Evolutionary conservation across 371 early-diverging fungal species (phyloP).

Genomic region (Mucor sp.): DNA sequence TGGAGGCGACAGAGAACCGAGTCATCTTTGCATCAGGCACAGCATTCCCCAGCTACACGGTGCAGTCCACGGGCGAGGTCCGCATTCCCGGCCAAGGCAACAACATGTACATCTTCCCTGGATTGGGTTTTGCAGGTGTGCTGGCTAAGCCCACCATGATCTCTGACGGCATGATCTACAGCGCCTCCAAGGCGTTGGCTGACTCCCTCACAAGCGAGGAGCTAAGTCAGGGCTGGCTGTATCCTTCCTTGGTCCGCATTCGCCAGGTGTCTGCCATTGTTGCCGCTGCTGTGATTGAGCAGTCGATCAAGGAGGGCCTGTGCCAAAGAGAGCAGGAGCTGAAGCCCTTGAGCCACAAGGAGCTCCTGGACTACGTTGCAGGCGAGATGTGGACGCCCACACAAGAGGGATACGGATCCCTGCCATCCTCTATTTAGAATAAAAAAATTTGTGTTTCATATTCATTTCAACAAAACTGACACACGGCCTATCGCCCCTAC

Average conservation of each 20-base stretch:
- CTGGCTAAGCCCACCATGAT: conserved; percentile 67
- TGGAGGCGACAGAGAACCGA: conserved; percentile 75
- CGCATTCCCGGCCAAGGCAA: conserved; percentile 87
- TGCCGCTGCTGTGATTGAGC: conserved; percentile 73
- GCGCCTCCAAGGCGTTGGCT: conserved; percentile 78
- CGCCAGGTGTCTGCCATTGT: conserved; percentile 77
- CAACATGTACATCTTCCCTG: conserved; percentile 93
- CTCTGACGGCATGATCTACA: conserved; percentile 81
- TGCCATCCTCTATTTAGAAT: not conserved
- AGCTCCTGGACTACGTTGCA: conserved; percentile 10
- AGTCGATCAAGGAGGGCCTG: conserved; percentile 62
- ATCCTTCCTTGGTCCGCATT: conserved; percentile 83
- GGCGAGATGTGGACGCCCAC: conserved; percentile 19
- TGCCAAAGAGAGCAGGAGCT: conserved; percentile 18
- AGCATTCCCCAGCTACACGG: conserved; percentile 80
- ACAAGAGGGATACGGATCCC: conserved; percentile 5
- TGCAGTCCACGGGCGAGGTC: conserved; percentile 59
- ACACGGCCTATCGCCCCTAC: not conserved
- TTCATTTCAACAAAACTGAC: not conserved
- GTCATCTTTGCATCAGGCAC: conserved; percentile 97
- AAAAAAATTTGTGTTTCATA: not conserved
- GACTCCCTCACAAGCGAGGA: conserved; percentile 74
- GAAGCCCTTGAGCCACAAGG: conserved; percentile 7
- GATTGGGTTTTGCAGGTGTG: conserved; percentile 83
- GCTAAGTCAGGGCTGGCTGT: conserved; percentile 64